A percentile compares a stretch with the other conserved stretches of the same genome.
phyloP scores from a whole-genome alignment of 2,329 filamentous ascomycete genomes.

The Colletotrichum salicis region DNA sequence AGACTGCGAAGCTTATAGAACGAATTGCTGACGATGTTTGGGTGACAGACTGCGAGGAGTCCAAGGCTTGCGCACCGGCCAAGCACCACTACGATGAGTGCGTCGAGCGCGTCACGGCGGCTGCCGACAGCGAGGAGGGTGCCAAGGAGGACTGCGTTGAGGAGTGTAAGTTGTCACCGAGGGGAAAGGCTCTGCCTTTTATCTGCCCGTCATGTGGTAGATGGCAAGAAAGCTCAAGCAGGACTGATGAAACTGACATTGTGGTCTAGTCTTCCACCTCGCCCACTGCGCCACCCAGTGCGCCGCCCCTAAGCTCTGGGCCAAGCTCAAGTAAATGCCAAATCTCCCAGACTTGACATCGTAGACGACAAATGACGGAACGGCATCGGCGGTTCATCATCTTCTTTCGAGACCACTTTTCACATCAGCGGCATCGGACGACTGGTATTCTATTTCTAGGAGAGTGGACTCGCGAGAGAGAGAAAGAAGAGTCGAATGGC shows the following conservation, averaged over 20 bases:
- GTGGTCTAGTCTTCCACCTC: slow-evolving; percentile 91
- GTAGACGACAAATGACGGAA: background rate
- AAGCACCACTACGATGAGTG: slow-evolving; percentile 99
- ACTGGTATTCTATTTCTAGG: slow-evolving; percentile 7
- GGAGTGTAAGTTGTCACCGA: slow-evolving; percentile 80
- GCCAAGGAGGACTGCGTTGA: slow-evolving; percentile 96
- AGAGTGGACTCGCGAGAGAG: background rate
- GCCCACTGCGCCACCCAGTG: slow-evolving; percentile 93
- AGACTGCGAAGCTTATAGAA: background rate
- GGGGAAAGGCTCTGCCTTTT: background rate
- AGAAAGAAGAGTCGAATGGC: slow-evolving; percentile 12
- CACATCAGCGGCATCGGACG: slow-evolving; percentile 15
- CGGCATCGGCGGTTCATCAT: slow-evolving; percentile 5
- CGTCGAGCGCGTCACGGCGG: slow-evolving; percentile 85
- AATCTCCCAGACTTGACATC: background rate
- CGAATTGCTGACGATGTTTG: slow-evolving; percentile 35
- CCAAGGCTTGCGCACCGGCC: slow-evolving; percentile 81
- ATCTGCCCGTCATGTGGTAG: background rate
- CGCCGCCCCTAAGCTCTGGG: slow-evolving; percentile 96
- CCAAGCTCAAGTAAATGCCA: slow-evolving; percentile 81
- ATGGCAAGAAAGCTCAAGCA: background rate
- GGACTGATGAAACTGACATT: background rate
- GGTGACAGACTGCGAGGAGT: slow-evolving; percentile 84
- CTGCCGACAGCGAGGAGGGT: slow-evolving; percentile 74
- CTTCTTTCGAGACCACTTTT: background rate